Evolutionary conservation across 768 basidiomycete species (phyloP).

Genomic region (Leucosporidium creatinivorum): DNA sequence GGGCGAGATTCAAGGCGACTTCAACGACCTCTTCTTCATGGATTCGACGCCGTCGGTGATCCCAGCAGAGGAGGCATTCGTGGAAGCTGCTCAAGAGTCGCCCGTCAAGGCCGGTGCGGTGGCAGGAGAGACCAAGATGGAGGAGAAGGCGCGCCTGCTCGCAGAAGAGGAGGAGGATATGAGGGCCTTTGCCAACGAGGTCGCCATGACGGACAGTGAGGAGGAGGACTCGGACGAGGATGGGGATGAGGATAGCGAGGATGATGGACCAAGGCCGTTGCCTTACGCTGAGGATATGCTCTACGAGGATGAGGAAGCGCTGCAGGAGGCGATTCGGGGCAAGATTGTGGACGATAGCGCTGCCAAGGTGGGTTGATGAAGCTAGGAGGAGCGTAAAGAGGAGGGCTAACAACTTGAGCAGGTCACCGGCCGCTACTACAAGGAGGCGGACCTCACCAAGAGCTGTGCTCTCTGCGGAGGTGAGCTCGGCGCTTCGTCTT

Average conservation of each 20-base stretch:
- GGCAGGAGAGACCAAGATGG: background rate
- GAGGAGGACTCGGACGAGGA: conserved; percentile 7
- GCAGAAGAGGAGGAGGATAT: conserved; percentile 8
- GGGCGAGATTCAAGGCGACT: conserved; percentile 29
- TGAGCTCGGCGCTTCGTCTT: background rate
- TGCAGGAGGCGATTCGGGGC: conserved; percentile 27
- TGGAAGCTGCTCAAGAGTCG: background rate
- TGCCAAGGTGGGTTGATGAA: conserved; percentile 6
- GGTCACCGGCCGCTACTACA: conserved; percentile 31
- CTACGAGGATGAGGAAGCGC: conserved; percentile 22
- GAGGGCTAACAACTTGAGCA: background rate
- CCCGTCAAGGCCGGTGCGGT: background rate
- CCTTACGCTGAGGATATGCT: conserved; percentile 10
- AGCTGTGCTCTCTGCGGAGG: conserved; percentile 31
- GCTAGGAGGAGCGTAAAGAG: background rate
- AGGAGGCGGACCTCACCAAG: conserved; percentile 30
- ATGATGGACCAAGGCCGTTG: background rate
- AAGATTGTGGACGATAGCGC: conserved; percentile 28
- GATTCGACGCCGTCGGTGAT: conserved; percentile 26
- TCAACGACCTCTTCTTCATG: conserved; percentile 26
- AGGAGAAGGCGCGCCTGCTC: background rate
- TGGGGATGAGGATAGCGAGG: background rate
- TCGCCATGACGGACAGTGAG: conserved; percentile 15
- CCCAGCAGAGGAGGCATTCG: conserved; percentile 7
- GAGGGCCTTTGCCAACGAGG: conserved; percentile 23